phyloP scores from a whole-genome alignment of 257 asterid species.

The Ocimum tenuiflorum region DNA sequence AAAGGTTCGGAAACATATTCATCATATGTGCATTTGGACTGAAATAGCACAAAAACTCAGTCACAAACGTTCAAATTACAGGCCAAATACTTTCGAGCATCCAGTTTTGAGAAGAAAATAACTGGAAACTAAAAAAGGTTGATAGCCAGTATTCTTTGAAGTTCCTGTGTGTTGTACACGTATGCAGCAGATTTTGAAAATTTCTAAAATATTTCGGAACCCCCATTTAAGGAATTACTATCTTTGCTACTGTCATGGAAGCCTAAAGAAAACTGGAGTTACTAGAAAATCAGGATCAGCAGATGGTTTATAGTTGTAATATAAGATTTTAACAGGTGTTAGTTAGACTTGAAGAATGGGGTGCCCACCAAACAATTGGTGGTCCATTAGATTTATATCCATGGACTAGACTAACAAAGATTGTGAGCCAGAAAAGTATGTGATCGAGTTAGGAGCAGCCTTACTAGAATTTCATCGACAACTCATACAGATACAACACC shows the following conservation, averaged over 20 bases:
- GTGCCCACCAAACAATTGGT: too few species aligned
- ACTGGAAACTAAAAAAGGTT: not conserved
- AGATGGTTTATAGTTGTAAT: not conserved
- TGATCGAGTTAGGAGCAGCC: not conserved
- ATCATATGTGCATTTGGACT: constrained; percentile 94
- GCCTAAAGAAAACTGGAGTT: not conserved
- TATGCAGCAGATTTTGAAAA: not conserved
- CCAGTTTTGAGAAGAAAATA: not conserved
- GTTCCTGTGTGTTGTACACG: too few species aligned
- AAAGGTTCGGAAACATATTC: too few species aligned
- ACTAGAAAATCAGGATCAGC: not conserved
- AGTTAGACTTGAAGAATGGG: too few species aligned
- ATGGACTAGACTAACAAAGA: not conserved
- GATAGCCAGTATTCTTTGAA: not conserved
- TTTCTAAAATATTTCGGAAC: not conserved
- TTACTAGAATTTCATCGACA: constrained; percentile 13
- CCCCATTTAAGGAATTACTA: not conserved
- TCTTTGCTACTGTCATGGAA: not conserved
- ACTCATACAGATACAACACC: not conserved
- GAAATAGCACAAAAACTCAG: constrained; percentile 27
- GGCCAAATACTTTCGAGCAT: not conserved
- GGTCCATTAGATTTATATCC: not conserved
- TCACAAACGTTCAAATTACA: not conserved
- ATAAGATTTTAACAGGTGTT: not conserved
- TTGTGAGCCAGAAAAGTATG: not conserved